Base-by-base conservation (phyloP, 2,329 filamentous ascomycete species). In the Alternaria angustiovoidea region DNA sequence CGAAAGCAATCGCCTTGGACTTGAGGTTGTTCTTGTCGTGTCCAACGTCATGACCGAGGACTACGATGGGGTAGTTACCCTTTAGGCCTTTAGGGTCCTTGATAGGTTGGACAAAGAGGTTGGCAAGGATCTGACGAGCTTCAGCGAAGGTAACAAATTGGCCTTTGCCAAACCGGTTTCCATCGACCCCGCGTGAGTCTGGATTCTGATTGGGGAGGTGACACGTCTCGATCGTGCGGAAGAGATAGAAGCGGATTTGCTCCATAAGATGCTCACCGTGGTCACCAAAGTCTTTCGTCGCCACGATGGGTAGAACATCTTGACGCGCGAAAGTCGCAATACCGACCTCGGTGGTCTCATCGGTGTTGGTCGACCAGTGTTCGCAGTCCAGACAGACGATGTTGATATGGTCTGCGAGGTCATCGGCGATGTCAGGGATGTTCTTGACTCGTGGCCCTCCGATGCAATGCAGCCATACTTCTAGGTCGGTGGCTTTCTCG, bases 321-420 rank as follows among this genome's bases (percentile, higher is more conserved):
- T 59, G 49, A 0, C 51, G 56, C 0, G 59, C 26, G 11, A 72
- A 64, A 2, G 49, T 57, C 6, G 41, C 61, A 3, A 74, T 24
- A 0, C 73, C 73, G 1, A 75, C 43, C 51, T 74, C 71, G 0
- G 70, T 74, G 20, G 70, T 60, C 43, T 64, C 57, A 5, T 62
- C 60, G 0, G 65, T 68, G 28, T 72, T 71, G 7, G 55, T 48
- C 0, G 66, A 69, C 54, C 64, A 70, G 11, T 68, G 67, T 46
- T 74, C 71, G 1, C 65, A 68, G 38, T 74, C 71, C 4, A 74
- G 28, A 30, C 67, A 70, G 7, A 74, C 49, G 0, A 69, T 39
- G 12, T 70, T 51, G 1, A 61, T 59, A 20, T 67, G 57, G 2
- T 65, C 28, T 0, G 64, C 62, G 7, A 73, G 61, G 0, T 57